Base-by-base conservation (phyloP, 768 basidiomycete species). In the Trichaptum fuscoviolaceum region DNA sequence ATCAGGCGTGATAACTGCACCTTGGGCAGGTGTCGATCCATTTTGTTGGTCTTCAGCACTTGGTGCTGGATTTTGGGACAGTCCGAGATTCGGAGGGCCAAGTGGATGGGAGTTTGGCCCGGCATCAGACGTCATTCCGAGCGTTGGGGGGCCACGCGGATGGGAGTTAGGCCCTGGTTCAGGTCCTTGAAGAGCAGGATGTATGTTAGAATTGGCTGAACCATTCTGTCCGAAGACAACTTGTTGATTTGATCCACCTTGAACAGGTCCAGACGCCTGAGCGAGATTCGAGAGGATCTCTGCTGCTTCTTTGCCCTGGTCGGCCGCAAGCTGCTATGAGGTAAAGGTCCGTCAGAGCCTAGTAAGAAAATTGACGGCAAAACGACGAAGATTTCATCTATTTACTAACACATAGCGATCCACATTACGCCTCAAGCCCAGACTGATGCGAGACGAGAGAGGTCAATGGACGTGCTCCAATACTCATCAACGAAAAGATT, bases 151-250 rank as follows among this genome's bases (percentile, higher is more conserved):
- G 0, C 88, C 88, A 6, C 85, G 84, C 5, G 87, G 88, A 70
- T 89, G 89, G 0, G 87, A 87, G 3, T 88, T 89, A n/a, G 88
- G 87, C 8, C 89, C 88, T 1, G 88, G 86, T 67, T 90, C 88
- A 36, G 83, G 67, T 18, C 63, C 63, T 4, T 63, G 67, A 57
- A 64, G 69, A 15, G 25, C 27, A 25, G 26, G 52, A 42, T 57
- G 66, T 24, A 70, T 67, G 66, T 63, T 65, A 63, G 67, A 25
- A 36, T 27, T 52, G 42, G 27, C 24, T 20, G 42, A 20, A 12
- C 42, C 42, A 52, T 52, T 52, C 20, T 52, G 42, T n/a, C 7
- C 6, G 24, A 0, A 24, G 25, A 34, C n/a, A 70, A 79, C 69
- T 70, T 7, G 10, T 17, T 67, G 30, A 74, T 72, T 7, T 72